These are phyloP conservation scores for Saturnispora ahearnii DNA, from an alignment of 805 yeast genomes.

Conservation along the genomic window DNA sequence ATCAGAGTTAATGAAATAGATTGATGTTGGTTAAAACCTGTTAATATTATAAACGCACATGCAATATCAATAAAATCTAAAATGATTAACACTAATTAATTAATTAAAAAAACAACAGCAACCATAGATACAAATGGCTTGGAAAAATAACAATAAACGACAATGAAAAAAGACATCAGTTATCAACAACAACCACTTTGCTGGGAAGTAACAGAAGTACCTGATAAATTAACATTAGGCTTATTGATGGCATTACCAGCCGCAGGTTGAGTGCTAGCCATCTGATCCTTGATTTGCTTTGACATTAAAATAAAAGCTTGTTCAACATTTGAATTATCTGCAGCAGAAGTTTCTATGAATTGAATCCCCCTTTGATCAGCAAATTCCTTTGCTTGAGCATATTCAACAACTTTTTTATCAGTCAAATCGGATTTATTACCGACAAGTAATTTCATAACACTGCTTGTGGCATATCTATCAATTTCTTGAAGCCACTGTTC, in stretches of 20 bases:
- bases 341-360: constrained; percentile 92
- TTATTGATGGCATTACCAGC: constrained; percentile 33
- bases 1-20: too few species aligned
- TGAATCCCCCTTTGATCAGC: constrained; percentile 93
- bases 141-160: neutral
- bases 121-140: neutral
- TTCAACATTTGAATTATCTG: constrained; percentile 92
- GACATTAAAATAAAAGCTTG: constrained; percentile 99
- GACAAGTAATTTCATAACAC: constrained; percentile 89
- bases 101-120: neutral
- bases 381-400: constrained; percentile 93
- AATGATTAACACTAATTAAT: neutral
- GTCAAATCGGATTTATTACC: constrained; percentile 94
- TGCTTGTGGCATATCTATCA: constrained; percentile 96
- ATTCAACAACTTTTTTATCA: constrained; percentile 92
- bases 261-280: constrained; percentile 56
- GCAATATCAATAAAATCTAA: neutral
- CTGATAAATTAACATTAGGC: constrained; percentile 63
- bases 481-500: constrained; percentile 98
- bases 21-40: too few species aligned
- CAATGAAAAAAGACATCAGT: neutral
- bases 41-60: neutral
- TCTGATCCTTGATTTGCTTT: constrained; percentile 92
- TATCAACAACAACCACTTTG: constrained; percentile 41
- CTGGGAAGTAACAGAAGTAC: constrained; percentile 45